Evolutionary conservation across 108 stramenopile genomes (phyloP).

Genomic region (Skeletonema tropicum): DNA sequence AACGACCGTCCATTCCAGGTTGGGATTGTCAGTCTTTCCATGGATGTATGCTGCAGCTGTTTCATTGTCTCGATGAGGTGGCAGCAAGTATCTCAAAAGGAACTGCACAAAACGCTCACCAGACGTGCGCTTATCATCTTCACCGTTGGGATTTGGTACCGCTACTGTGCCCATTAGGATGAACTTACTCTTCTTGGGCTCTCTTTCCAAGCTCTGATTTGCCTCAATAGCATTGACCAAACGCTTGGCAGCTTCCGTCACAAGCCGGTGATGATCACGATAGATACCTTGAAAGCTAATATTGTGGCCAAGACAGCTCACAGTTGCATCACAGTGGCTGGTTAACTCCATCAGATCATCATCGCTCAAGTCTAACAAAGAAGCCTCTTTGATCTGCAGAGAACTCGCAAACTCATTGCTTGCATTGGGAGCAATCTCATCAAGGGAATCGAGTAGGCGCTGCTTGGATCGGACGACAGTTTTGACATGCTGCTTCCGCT

Average conservation of each 20-base stretch:
- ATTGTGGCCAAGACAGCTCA: conserved; percentile 56
- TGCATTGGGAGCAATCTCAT: conserved; percentile 11
- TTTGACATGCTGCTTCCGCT: conserved; percentile 43
- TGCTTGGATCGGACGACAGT: conserved; percentile 56
- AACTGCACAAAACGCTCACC: conserved; percentile 39
- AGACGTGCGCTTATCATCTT: conserved; percentile 40
- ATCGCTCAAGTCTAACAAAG: conserved; percentile 50
- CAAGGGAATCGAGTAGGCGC: conserved; percentile 23
- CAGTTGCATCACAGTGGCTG: conserved; percentile 49
- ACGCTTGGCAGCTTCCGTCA: conserved; percentile 28
- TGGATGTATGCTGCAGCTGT: conserved; percentile 49
- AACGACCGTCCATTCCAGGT: conserved; percentile 54
- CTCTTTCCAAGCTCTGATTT: not conserved
- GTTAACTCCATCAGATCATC: conserved; percentile 40
- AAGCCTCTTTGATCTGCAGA: conserved; percentile 45
- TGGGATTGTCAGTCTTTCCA: conserved; percentile 10
- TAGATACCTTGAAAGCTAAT: conserved; percentile 44
- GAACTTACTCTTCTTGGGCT: conserved; percentile 38
- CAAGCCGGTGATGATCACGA: conserved; percentile 34
- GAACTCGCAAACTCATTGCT: conserved; percentile 7
- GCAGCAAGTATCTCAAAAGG: conserved; percentile 51
- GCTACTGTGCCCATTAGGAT: conserved; percentile 71
- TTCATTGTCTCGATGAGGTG: conserved; percentile 73
- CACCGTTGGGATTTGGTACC: conserved; percentile 49
- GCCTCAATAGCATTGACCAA: conserved; percentile 34